phyloP scores from a whole-genome alignment of 352 stramenopile species.

The Aphanomyces astaci region DNA sequence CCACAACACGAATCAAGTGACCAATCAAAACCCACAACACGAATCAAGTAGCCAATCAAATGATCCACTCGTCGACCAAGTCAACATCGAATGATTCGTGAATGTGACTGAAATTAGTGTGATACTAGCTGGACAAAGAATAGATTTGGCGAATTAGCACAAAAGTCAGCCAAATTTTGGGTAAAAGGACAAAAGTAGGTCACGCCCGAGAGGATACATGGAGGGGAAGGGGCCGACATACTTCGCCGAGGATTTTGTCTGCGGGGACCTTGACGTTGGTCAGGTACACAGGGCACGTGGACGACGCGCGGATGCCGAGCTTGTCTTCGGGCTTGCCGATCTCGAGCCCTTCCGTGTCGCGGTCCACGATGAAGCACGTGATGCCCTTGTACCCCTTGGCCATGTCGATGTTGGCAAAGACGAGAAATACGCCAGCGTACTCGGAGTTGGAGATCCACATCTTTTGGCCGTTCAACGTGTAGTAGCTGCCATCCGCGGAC shows the following conservation, averaged over 20 bases:
- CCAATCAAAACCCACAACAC: too few species aligned
- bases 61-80: too few species aligned
- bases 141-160: too few species aligned
- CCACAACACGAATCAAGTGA: too few species aligned
- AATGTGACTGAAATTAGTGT: too few species aligned
- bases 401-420: conserved; percentile 93
- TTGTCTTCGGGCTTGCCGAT: conserved; percentile 96
- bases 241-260: conserved; percentile 90
- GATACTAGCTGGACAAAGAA: too few species aligned
- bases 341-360: conserved; percentile 85
- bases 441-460: conserved; percentile 97
- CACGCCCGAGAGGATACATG: too few species aligned
- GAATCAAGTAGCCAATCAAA: too few species aligned
- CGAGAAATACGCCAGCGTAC: conserved; percentile 92
- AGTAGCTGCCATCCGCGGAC: conserved; percentile 88
- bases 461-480: conserved; percentile 93
- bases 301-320: conserved; percentile 93
- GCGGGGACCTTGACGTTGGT: conserved; percentile 92
- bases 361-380: conserved; percentile 97
- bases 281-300: conserved; percentile 92
- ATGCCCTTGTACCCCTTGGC: conserved; percentile 95
- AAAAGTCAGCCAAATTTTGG: too few species aligned
- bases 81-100: too few species aligned
- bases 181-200: too few species aligned
- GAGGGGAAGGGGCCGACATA: conserved; percentile 29